Conservation (phyloP, 1,284 basidiomycete species). For the Cryptococcus jaspeensis region DNA sequence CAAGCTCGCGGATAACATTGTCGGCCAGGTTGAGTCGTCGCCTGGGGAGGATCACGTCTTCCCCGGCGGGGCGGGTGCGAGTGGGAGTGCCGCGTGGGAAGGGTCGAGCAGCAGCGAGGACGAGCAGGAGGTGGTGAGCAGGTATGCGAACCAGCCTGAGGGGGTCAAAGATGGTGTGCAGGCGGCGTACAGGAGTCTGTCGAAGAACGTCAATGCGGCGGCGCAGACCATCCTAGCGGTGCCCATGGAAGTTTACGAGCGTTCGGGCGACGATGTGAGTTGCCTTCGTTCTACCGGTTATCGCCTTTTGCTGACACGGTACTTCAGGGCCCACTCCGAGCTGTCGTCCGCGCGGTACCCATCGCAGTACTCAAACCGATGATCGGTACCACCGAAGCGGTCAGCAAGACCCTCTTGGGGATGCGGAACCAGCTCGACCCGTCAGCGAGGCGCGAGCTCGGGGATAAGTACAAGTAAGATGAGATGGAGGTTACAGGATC, state of each 20-base stretch:
- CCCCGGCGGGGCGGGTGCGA: background rate
- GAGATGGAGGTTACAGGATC: background rate
- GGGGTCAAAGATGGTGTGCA: constrained; percentile 84
- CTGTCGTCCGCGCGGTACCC: constrained; percentile 92
- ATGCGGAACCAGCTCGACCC: constrained; percentile 87
- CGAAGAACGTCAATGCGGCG: constrained; percentile 80
- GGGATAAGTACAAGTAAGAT: constrained; percentile 75
- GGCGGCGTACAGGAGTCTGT: constrained; percentile 81
- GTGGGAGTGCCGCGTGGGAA: background rate
- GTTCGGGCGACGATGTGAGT: constrained; percentile 77
- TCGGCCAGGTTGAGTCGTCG: constrained; percentile 15
- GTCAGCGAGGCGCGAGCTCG: constrained; percentile 70
- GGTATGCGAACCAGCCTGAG: constrained; percentile 85
- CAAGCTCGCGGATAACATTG: constrained; percentile 27
- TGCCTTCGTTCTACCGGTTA: background rate
- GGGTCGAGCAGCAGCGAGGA: constrained; percentile 54
- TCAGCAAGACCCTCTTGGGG: constrained; percentile 90
- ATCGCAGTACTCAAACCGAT: constrained; percentile 95
- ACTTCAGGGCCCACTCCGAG: constrained; percentile 75
- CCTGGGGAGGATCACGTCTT: constrained; percentile 4
- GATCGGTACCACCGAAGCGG: constrained; percentile 93
- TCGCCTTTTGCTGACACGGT: background rate
- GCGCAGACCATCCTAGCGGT: constrained; percentile 98
- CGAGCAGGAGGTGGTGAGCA: constrained; percentile 62
- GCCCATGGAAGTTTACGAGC: constrained; percentile 98